Conservation (phyloP, 2,329 filamentous ascomycete genomes). For the Ophiostoma ips region DNA sequence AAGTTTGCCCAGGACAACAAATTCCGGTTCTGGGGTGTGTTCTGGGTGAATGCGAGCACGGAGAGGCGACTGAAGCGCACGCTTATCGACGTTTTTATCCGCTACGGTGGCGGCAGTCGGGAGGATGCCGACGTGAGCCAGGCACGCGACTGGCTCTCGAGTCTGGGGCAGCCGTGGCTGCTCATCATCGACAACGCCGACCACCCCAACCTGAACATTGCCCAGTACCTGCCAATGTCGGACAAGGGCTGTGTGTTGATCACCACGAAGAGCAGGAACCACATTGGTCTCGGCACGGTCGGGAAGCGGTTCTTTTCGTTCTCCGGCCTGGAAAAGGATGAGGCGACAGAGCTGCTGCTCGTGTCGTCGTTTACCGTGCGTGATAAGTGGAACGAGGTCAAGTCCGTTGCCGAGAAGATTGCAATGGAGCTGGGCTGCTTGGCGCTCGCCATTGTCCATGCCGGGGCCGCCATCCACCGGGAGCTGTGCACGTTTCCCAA, state of each 20-base stretch:
- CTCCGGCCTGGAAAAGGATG: neutral
- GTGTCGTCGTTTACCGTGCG: neutral
- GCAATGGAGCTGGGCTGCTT: neutral
- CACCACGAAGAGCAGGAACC: neutral
- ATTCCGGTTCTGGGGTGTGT: conserved; percentile 1
- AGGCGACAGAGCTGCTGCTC: neutral
- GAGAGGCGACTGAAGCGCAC: neutral
- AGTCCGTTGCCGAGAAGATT: neutral
- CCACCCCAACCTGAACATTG: neutral
- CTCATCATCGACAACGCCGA: conserved; percentile 4
- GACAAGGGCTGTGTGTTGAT: neutral
- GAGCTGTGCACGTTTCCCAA: neutral
- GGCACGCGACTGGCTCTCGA: neutral
- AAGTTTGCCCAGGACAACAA: conserved; percentile 21
- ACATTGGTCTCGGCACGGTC: neutral
- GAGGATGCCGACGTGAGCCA: neutral
- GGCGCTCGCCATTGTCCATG: conserved; percentile 1
- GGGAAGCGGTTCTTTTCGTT: neutral
- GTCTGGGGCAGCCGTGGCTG: neutral
- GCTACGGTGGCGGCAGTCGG: neutral
- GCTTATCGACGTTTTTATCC: neutral
- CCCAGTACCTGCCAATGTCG: neutral
- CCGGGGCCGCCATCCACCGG: neutral
- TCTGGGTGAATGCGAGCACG: conserved; percentile 1
- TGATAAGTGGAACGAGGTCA: neutral